Evolutionary conservation across 1,139 yeast species (phyloP).

Genomic region (Diutina rugosa): DNA sequence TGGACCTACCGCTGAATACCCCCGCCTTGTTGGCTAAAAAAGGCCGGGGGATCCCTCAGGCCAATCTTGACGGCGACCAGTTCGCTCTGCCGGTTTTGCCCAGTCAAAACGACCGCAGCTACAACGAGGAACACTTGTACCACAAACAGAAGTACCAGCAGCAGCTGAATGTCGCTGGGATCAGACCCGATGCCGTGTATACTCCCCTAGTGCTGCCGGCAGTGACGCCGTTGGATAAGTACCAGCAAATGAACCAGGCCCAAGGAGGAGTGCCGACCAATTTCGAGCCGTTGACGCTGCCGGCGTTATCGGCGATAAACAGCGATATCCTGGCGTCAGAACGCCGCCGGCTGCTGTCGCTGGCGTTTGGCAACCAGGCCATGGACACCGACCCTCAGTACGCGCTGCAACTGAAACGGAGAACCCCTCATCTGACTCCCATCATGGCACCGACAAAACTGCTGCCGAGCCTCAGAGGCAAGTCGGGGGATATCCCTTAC

Average conservation of each 20-base stretch:
- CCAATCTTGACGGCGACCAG: slow-evolving; percentile 5
- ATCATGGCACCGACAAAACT: slow-evolving; percentile 3
- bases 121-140: slow-evolving; percentile 29
- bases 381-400: slow-evolving; percentile 8
- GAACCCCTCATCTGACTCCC: slow-evolving; percentile 40
- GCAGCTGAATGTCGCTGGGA: slow-evolving; percentile 5
- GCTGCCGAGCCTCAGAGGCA: background rate
- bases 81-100: slow-evolving; percentile 30
- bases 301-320: slow-evolving; percentile 39
- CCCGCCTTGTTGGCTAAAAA: slow-evolving; percentile 7
- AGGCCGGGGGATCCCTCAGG: background rate
- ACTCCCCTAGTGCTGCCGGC: slow-evolving; percentile 74
- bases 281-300: slow-evolving; percentile 46
- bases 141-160: slow-evolving; percentile 16
- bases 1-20: slow-evolving; percentile 8
- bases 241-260: slow-evolving; percentile 5
- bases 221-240: slow-evolving; percentile 46
- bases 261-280: slow-evolving; percentile 21
- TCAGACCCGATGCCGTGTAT: slow-evolving; percentile 39
- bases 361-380: slow-evolving; percentile 20
- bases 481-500: background rate
- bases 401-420: slow-evolving; percentile 15
- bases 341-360: slow-evolving; percentile 24
- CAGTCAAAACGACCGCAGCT: slow-evolving; percentile 30
- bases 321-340: slow-evolving; percentile 11